Percentiles rank a stretch among this genome's conserved stretches.
These are phyloP conservation scores for Gossypium davidsonii DNA, from an alignment of 441 rosid species.

Conservation along the genomic window DNA sequence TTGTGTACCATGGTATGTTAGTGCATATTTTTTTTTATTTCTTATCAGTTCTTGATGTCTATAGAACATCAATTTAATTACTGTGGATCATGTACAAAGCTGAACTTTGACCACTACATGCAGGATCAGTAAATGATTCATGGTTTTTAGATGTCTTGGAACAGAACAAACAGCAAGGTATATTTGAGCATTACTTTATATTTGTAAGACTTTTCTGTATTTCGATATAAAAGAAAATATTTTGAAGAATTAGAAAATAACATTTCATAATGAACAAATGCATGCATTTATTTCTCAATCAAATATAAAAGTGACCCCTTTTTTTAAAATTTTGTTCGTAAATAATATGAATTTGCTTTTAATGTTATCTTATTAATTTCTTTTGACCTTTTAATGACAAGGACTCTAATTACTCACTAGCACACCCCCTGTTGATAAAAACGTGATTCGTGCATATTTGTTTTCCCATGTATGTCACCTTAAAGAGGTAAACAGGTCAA, in stretches of 20 bases:
- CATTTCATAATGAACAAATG: background rate
- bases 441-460: background rate
- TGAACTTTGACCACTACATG: conserved; percentile 24
- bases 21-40: conserved; percentile 20
- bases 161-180: conserved; percentile 80
- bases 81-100: conserved; percentile 16
- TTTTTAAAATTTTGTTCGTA: background rate
- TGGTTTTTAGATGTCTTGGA: conserved; percentile 65
- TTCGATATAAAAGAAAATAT: conserved; percentile 1
- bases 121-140: conserved; percentile 75
- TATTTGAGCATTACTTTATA: background rate
- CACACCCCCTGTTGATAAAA: background rate
- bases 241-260: background rate
- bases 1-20: conserved; percentile 71
- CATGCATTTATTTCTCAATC: background rate
- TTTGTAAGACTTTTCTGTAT: background rate
- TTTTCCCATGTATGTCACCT: background rate
- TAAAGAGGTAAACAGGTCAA: background rate
- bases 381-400: background rate
- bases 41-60: conserved; percentile 13
- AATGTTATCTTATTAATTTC: background rate
- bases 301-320: background rate
- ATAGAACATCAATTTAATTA: conserved; percentile 3
- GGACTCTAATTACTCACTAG: background rate
- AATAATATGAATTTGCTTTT: too few species aligned